Percentiles rank a stretch among this genome's conserved stretches.
Evolutionary conservation across 31 red algal genomes (phyloP).

Genomic region (Porphyra umbilicalis): DNA sequence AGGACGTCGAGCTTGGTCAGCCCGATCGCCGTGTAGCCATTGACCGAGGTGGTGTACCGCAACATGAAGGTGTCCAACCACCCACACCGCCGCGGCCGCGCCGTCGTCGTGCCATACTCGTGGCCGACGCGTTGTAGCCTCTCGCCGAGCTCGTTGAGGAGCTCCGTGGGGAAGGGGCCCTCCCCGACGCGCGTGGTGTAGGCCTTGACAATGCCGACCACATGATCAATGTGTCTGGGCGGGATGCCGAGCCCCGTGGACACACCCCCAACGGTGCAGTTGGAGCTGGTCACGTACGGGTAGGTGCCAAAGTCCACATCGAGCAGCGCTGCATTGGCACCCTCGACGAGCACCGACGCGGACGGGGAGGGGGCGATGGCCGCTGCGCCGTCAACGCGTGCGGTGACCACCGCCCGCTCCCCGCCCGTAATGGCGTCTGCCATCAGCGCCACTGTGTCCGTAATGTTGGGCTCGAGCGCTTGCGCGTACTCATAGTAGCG

Average conservation of each 20-base stretch:
- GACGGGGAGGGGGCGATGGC: neutral
- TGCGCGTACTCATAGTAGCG: conserved; percentile 66
- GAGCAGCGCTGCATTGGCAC: conserved; percentile 85
- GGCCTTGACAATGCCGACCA: conserved; percentile 90
- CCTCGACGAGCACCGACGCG: conserved; percentile 68
- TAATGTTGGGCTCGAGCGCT: conserved; percentile 65
- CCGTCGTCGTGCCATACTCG: conserved; percentile 92
- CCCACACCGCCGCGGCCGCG: conserved; percentile 76
- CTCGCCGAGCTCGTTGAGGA: conserved; percentile 44
- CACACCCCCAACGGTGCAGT: conserved; percentile 82
- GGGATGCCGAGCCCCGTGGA: conserved; percentile 82
- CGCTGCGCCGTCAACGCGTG: neutral
- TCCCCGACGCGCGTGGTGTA: conserved; percentile 96
- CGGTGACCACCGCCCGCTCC: neutral
- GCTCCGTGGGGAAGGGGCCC: conserved; percentile 92
- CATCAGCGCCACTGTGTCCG: conserved; percentile 52
- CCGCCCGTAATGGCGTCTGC: conserved; percentile 9
- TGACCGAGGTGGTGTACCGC: conserved; percentile 60
- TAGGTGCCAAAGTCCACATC: conserved; percentile 98
- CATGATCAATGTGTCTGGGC: conserved; percentile 27
- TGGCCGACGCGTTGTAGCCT: conserved; percentile 57
- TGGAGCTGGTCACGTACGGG: conserved; percentile 88
- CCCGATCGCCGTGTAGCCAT: conserved; percentile 66
- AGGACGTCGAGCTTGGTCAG: conserved; percentile 95
- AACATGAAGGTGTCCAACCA: conserved; percentile 94